phyloP scores from a whole-genome alignment of 2,329 filamentous ascomycete species.

The Aspergillus fijiensis region DNA sequence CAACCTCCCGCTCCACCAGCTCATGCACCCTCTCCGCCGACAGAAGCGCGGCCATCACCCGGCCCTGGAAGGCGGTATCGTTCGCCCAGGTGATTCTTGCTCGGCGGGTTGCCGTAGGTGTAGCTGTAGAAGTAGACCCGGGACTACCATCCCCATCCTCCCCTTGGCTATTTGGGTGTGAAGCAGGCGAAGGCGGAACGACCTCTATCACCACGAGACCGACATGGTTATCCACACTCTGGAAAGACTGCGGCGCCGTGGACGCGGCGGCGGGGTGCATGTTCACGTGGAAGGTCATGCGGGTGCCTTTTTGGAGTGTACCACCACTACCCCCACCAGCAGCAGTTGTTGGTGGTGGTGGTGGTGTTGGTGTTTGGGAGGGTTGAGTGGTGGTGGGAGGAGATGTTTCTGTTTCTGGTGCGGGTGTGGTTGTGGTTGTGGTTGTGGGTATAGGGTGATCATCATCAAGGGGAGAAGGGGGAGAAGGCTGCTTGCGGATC shows the following conservation, averaged over 20 bases:
- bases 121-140: not conserved
- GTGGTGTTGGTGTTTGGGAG: slow-evolving; percentile 15
- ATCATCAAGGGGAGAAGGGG: not conserved
- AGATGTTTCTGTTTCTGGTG: not conserved
- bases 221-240: slow-evolving; percentile 26
- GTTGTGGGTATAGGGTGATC: no score
- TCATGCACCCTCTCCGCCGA: slow-evolving; percentile 50
- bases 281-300: slow-evolving; percentile 46
- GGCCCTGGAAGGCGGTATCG: slow-evolving; percentile 30
- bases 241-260: slow-evolving; percentile 10
- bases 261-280: slow-evolving; percentile 36
- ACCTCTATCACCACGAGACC: slow-evolving; percentile 35
- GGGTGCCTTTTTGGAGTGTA: slow-evolving; percentile 41
- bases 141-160: no score
- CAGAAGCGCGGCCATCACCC: slow-evolving; percentile 37
- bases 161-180: no score
- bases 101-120: not conserved
- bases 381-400: slow-evolving; percentile 3
- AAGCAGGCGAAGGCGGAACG: slow-evolving; percentile 16
- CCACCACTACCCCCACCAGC: no score
- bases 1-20: slow-evolving; percentile 38
- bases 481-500: slow-evolving; percentile 44
- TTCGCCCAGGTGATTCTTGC: slow-evolving; percentile 29
- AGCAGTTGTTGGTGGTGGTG: no score
- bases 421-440: no score